A percentile compares a stretch with the other conserved stretches of the same genome.
Evolutionary conservation across 106 monocot species (phyloP).

Genomic region (Platanthera guangdongensis): DNA sequence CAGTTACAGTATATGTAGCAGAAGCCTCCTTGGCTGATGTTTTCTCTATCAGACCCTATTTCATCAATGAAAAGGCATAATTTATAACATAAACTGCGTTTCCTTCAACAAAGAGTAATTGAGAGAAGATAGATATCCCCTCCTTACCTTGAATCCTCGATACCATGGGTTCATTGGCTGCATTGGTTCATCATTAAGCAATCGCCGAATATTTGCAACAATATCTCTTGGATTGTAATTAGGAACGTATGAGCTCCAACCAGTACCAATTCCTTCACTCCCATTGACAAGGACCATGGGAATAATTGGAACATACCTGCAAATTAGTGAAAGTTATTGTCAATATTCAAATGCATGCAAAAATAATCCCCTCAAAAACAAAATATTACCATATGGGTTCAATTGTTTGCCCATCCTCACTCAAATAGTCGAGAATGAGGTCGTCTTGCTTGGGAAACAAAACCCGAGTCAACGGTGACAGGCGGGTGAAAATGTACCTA

Average conservation of each 20-base stretch:
- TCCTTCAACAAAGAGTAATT: too few relatives aligned
- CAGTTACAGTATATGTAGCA: slow-evolving; percentile 71
- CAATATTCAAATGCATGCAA: neutral
- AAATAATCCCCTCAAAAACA: neutral
- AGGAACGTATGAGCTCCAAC: slow-evolving; percentile 93
- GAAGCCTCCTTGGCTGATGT: slow-evolving; percentile 68
- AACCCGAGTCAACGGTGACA: slow-evolving; percentile 64
- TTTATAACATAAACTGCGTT: too few relatives aligned
- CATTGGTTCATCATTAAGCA: slow-evolving; percentile 70
- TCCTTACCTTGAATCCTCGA: slow-evolving; percentile 70
- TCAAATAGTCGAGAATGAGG: slow-evolving; percentile 67
- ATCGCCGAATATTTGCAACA: slow-evolving; percentile 62
- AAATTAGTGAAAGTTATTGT: neutral
- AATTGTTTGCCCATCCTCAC: slow-evolving; percentile 86
- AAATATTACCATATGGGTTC: slow-evolving; percentile 75
- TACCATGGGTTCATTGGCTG: slow-evolving; percentile 94
- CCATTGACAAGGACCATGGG: slow-evolving; percentile 93
- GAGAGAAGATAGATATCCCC: too few relatives aligned
- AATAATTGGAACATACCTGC: slow-evolving; percentile 86
- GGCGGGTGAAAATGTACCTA: slow-evolving; percentile 73
- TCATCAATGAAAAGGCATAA: neutral
- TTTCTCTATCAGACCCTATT: slow-evolving; percentile 60
- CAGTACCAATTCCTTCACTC: slow-evolving; percentile 98
- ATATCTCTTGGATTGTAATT: slow-evolving; percentile 94
- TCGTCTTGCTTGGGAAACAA: slow-evolving; percentile 94